A percentile compares a stretch with the other conserved stretches of the same genome.
Conservation (phyloP, 768 basidiomycete genomes). For the Pholiota microspora region DNA sequence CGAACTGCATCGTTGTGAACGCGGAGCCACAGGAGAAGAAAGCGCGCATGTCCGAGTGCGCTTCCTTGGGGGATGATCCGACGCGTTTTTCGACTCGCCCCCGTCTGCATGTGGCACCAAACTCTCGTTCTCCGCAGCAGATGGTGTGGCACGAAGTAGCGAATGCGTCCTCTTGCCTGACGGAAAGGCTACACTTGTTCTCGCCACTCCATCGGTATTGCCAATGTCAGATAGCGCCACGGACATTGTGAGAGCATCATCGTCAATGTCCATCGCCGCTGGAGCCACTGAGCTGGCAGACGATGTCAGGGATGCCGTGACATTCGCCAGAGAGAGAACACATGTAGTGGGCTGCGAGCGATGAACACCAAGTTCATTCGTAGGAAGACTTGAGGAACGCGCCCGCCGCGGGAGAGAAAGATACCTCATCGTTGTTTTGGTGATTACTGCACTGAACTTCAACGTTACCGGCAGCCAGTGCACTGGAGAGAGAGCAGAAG, state of each 20-base stretch:
- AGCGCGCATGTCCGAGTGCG: constrained; percentile 13
- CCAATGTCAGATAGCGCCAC: constrained; percentile 2
- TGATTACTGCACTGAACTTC: background rate
- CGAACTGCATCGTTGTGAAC: background rate
- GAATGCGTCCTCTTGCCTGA: constrained; percentile 17
- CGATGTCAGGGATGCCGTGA: constrained; percentile 13
- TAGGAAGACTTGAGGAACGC: background rate
- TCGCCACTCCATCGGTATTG: constrained; percentile 4
- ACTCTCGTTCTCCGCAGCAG: background rate
- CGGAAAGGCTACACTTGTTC: too few relatives aligned
- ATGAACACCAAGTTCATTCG: background rate
- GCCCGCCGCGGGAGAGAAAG: constrained; percentile 1
- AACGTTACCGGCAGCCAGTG: constrained; percentile 2
- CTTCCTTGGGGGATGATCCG: constrained; percentile 7
- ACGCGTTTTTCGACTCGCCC: background rate
- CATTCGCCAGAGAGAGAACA: constrained; percentile 17
- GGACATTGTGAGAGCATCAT: background rate
- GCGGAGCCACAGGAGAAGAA: constrained; percentile 1
- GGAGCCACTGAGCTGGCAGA: background rate
- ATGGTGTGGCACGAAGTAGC: constrained; percentile 12
- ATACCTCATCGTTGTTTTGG: background rate
- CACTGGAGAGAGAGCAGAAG: background rate
- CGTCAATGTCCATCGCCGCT: constrained; percentile 16
- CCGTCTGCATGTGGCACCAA: background rate
- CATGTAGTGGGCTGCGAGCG: constrained; percentile 17